These are phyloP conservation scores for Endoconidiophora laricicola DNA, from an alignment of 2,329 filamentous ascomycete species.

Conservation along the genomic window DNA sequence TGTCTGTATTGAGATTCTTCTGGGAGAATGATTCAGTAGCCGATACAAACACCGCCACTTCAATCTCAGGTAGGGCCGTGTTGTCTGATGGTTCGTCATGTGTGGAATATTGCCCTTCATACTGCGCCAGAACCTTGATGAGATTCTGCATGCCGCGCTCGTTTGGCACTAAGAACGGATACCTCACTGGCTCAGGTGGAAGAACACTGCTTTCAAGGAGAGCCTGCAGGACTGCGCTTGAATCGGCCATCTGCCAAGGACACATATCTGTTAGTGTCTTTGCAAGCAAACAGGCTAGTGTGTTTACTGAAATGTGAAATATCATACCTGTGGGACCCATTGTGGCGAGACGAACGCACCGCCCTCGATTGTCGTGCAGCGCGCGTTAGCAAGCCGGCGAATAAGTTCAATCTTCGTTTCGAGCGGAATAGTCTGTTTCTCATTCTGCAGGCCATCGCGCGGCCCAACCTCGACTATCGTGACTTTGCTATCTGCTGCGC, in stretches of 20 bases:
- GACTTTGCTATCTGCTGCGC: constrained; percentile 27
- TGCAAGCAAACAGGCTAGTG: not conserved
- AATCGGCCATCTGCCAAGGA: constrained; percentile 53
- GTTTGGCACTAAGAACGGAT: constrained; percentile 71
- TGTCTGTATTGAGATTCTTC: constrained; percentile 68
- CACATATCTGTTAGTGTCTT: not conserved
- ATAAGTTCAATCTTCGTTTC: constrained; percentile 65
- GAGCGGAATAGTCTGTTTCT: constrained; percentile 53
- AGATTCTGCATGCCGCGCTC: constrained; percentile 53
- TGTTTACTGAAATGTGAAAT: not conserved
- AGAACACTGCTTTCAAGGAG: constrained; percentile 41
- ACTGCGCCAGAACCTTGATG: constrained; percentile 31
- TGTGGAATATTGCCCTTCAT: constrained; percentile 33
- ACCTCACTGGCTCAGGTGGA: constrained; percentile 43
- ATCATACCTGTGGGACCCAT: constrained; percentile 63
- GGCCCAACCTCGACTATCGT: constrained; percentile 71
- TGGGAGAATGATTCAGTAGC: constrained; percentile 68
- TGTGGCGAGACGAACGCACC: constrained; percentile 72
- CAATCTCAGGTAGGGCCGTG: constrained; percentile 34
- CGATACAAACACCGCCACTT: constrained; percentile 66
- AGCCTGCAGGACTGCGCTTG: constrained; percentile 55
- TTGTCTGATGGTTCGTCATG: constrained; percentile 30
- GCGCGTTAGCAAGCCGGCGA: constrained; percentile 48
- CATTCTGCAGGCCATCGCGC: constrained; percentile 75
- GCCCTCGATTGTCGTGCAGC: constrained; percentile 58